Conservation (phyloP, 2,329 filamentous ascomycete genomes). For the Exophiala oligosperma region DNA sequence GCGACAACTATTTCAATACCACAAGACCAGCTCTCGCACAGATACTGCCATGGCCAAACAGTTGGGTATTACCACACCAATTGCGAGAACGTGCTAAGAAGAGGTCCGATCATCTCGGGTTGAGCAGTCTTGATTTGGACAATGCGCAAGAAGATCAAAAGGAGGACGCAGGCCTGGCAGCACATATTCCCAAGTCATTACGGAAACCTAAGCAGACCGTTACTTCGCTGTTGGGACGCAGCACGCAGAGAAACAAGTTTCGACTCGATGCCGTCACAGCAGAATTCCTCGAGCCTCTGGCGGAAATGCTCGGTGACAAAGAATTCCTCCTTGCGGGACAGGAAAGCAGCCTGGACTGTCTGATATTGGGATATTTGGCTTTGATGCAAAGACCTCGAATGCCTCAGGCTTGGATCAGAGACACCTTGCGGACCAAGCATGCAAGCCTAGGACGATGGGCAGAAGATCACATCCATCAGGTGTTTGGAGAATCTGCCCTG, state of each 20-base stretch:
- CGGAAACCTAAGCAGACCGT: slow-evolving; percentile 60
- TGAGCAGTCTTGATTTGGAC: slow-evolving; percentile 68
- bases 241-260: slow-evolving; percentile 72
- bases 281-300: slow-evolving; percentile 70
- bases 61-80: slow-evolving; percentile 78
- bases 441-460: slow-evolving; percentile 47
- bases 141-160: slow-evolving; percentile 39
- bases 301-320: slow-evolving; percentile 59
- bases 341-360: slow-evolving; percentile 71
- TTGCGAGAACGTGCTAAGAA: slow-evolving; percentile 69
- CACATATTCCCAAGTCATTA: slow-evolving; percentile 48
- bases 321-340: slow-evolving; percentile 52
- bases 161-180: slow-evolving; percentile 37
- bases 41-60: slow-evolving; percentile 81
- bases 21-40: slow-evolving; percentile 79
- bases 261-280: slow-evolving; percentile 71
- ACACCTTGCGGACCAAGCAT: slow-evolving; percentile 55
- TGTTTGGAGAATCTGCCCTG: slow-evolving; percentile 37
- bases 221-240: slow-evolving; percentile 61
- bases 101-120: slow-evolving; percentile 68
- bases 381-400: slow-evolving; percentile 67
- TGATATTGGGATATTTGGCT: slow-evolving; percentile 76
- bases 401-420: slow-evolving; percentile 62
- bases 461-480: slow-evolving; percentile 38
- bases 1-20: slow-evolving; percentile 75